A percentile compares a stretch with the other conserved stretches of the same genome.
Evolutionary conservation across 176 grass and related monocot genomes (phyloP).

Genomic region (Saccharum spontaneum): DNA sequence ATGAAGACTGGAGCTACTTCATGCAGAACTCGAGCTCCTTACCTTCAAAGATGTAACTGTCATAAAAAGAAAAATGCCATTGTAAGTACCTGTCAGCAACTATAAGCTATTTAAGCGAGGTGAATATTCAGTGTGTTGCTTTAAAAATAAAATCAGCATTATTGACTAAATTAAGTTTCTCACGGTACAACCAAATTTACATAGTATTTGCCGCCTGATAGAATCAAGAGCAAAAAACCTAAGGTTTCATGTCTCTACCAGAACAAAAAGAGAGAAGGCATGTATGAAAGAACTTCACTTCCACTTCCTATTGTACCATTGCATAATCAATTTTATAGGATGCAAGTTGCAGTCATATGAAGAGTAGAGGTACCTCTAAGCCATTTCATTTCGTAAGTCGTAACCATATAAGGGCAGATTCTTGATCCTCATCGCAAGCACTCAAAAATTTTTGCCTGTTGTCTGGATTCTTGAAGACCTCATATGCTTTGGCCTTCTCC

Average conservation of each 20-base stretch:
- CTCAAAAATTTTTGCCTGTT: background rate
- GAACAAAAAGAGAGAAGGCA: background rate
- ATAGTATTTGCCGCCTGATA: background rate
- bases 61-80: background rate
- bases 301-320: too few relatives aligned
- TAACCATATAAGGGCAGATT: background rate
- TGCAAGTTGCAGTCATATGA: too few relatives aligned
- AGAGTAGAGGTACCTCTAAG: background rate
- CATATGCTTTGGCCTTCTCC: background rate
- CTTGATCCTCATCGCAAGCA: background rate
- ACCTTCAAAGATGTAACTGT: constrained; percentile 84
- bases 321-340: too few relatives aligned
- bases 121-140: background rate
- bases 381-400: background rate
- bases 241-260: background rate
- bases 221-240: background rate
- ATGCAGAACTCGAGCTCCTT: constrained; percentile 92
- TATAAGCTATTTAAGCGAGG: background rate
- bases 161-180: background rate
- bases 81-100: background rate
- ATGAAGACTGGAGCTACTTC: constrained; percentile 67
- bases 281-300: background rate
- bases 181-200: background rate
- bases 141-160: background rate
- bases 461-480: background rate